Evolutionary conservation across 495 filamentous ascomycete species (phyloP), one percentile per base, ranked within the genome.

Genomic region (Trichoderma gamsii): DNA sequence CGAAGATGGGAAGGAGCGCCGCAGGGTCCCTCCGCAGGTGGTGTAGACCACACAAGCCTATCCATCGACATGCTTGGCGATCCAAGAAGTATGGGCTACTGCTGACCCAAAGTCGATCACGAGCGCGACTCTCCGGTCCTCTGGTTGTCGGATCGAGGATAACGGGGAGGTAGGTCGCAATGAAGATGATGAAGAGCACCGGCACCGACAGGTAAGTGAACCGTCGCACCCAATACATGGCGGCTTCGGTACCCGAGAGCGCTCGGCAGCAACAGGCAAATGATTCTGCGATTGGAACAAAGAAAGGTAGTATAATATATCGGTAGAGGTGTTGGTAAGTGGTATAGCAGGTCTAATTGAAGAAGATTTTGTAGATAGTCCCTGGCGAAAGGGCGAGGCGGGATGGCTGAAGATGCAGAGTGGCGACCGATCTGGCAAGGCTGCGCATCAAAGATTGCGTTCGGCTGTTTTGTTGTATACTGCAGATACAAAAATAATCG

Each of bases 61-160:
- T 73, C 86, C 88, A 92, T 51, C 86, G 87, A 71, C 91, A 93
- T 18, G 85, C 79, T 71, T 91, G 89, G 69, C 89, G 84, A 73
- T 93, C 90, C 63, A 89, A 69, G 88, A 88, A 93, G 66, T 86
- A 86, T 32, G 83, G 83, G 9, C 89, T 90, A 6, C 84, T 88
- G 21, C 87, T 85, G 41, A 95, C 85, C 90, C 90, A 95, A 72
- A 73, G 75, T 63, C 75, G 73, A 76, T 93, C 89, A 69, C 90
- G 85, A 69, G 80, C 76, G n/a, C 73, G 74, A 72, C 79, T 79
- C 67, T 80, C 77, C 44, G 78, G 73, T 67, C 76, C 75, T 11
- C 78, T 79, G 3, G 73, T 73, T 4, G 78, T 77, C n/a, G 81
- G 81, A 49, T 83, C 80, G 66, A 84, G 76, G 9, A 73, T 41